Conservation (phyloP, 2,329 filamentous ascomycete species). For the Penicillium psychrosexuale region DNA sequence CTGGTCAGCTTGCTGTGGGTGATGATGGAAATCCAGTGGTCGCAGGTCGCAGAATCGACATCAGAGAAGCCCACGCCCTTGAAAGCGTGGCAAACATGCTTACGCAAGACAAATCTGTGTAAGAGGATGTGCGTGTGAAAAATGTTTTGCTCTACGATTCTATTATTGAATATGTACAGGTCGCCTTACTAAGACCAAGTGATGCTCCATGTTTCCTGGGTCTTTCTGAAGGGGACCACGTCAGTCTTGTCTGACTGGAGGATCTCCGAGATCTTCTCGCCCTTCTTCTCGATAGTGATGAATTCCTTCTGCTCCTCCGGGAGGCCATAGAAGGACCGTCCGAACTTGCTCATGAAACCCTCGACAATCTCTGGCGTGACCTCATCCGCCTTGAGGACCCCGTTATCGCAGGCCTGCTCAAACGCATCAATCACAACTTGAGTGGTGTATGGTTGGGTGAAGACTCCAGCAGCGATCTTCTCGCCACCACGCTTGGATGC, state of each 20-base stretch:
- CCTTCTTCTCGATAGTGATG: constrained; percentile 57
- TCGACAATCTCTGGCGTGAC: constrained; percentile 55
- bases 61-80: constrained; percentile 42
- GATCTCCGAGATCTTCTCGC: constrained; percentile 54
- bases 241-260: constrained; percentile 57
- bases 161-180: constrained; percentile 10
- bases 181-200: constrained; percentile 29
- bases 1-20: constrained; percentile 38
- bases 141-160: constrained; percentile 1
- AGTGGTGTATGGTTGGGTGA: constrained; percentile 60
- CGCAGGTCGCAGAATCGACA: constrained; percentile 40
- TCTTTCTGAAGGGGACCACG: constrained; percentile 64
- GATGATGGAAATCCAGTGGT: constrained; percentile 35
- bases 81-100: constrained; percentile 40
- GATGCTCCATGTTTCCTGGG: constrained; percentile 51
- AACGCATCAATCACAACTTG: constrained; percentile 59
- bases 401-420: constrained; percentile 54
- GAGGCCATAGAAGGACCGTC: constrained; percentile 58
- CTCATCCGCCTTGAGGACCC: constrained; percentile 53
- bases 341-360: constrained; percentile 57
- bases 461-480: constrained; percentile 56
- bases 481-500: constrained; percentile 55
- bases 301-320: constrained; percentile 47
- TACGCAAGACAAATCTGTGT: constrained; percentile 23
- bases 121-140: neutral